phyloP scores from a whole-genome alignment of 2,329 filamentous ascomycete species.

The Fusarium cicatricum region DNA sequence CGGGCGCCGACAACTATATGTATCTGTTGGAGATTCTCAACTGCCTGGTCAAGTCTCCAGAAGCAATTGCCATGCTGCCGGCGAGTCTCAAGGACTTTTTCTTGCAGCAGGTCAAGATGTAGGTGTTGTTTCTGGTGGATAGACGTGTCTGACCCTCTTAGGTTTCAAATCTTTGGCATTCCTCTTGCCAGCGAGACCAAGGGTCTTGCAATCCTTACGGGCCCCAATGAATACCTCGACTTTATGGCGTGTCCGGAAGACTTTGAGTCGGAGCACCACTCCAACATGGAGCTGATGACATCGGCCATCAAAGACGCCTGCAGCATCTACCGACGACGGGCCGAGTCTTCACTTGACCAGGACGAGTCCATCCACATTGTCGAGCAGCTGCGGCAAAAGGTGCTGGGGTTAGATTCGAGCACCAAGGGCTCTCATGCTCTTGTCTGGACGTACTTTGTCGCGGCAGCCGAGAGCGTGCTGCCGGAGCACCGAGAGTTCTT shows the following conservation, averaged over 20 bases:
- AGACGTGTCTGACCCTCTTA: neutral
- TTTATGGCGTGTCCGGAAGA: slow-evolving; percentile 39
- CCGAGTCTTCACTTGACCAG: slow-evolving; percentile 23
- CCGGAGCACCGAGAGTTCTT: slow-evolving; percentile 50
- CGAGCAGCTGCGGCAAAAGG: slow-evolving; percentile 44
- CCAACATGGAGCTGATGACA: slow-evolving; percentile 34
- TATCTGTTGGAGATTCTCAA: slow-evolving; percentile 49
- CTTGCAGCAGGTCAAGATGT: slow-evolving; percentile 46
- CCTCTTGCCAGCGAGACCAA: slow-evolving; percentile 42
- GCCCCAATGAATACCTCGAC: slow-evolving; percentile 38
- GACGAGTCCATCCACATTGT: slow-evolving; percentile 42
- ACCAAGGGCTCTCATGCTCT: slow-evolving; percentile 49
- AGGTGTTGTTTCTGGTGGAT: neutral
- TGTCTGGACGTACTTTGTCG: slow-evolving; percentile 53
- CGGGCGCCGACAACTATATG: slow-evolving; percentile 48
- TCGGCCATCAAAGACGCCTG: slow-evolving; percentile 40
- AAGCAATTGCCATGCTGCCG: slow-evolving; percentile 30
- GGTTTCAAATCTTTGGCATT: slow-evolving; percentile 45
- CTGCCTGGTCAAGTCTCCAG: slow-evolving; percentile 39
- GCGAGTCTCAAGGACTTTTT: slow-evolving; percentile 39
- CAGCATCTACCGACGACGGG: slow-evolving; percentile 39
- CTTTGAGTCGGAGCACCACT: slow-evolving; percentile 30
- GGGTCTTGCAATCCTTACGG: slow-evolving; percentile 35
- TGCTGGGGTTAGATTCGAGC: slow-evolving; percentile 39
- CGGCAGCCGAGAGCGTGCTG: slow-evolving; percentile 49